Evolutionary conservation across 495 filamentous ascomycete genomes (phyloP), one percentile per base, ranked within the genome.

Genomic region (Monascus purpureus): DNA sequence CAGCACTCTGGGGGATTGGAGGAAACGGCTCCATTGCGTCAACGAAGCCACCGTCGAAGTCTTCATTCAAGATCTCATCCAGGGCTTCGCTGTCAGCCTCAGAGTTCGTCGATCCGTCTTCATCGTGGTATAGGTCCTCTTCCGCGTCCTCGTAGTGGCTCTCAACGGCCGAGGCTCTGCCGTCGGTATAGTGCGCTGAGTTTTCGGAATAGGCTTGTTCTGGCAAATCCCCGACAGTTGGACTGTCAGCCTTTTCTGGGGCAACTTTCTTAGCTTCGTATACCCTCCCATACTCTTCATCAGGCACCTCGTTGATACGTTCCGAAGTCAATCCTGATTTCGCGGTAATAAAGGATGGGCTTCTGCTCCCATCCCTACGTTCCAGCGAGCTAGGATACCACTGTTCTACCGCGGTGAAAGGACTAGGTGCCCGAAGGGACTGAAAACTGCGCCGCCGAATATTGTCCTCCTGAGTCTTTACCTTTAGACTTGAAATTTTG

Each of bases 401-500:
- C 31, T 75, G 69, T 29, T 82, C 80, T 23, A 83, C 73, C 29
- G 79, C 76, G 1, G 76, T 88, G 41, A 92, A 80, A 1, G 86
- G 84, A 46, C 83, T 92, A 2, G 82, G 80, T 4, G 81, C 83
- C 8, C 85, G 73, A 37, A 94, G 56, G 52, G 73, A 88, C 41
- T 88, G 83, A 32, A 92, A 47, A 49, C 88, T 94, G 29, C 80
- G 73, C 26, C 90, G 70, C 39, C 81, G 79, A 39, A 93, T 53
- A 38, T 69, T 82, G 43, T 95, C 90, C 38, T 81, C 81, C 29
- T 81, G 72, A 4, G 80, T 78, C 49, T 86, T 80, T 41, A 86
- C 73, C 37, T 87, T 75, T 19, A 97, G 56, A 8, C 66, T 79
- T 3, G 87, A 93, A 13, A 97, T 82, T 42, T 85, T 82, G 31